Base-by-base conservation (phyloP, 805 yeast species). In the Saccharomycopsis schoenii region DNA sequence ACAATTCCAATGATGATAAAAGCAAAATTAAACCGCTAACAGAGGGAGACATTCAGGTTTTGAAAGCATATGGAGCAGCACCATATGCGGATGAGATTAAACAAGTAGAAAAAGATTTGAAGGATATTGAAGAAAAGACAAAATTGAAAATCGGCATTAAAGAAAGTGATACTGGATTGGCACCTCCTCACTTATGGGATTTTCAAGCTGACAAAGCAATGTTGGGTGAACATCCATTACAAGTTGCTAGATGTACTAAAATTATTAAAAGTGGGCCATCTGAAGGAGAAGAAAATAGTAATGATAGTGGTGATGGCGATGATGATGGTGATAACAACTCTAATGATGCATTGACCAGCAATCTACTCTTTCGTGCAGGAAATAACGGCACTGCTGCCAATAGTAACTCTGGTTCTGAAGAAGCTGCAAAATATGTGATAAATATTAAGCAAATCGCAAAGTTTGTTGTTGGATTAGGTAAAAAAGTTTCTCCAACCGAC, bases 221-320 rank as follows among this genome's bases (percentile, higher is more conserved):
- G 85, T 80, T 86, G 63, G 93, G 87, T 72, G 98, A 94, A 71
- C 97, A 90, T 71, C 97, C 99, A 37, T 78, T 94, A 66, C 99
- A 94, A 74, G 99, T 96, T 55, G 99, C 99, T 17, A 82, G 99
- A 72, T 94, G 99, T 76, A 96, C 99, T 29, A 94, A 96, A 77
- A 94, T 96, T 74, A 93, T 94, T 65, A 88, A 86, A 69, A 77
- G 73, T n/a, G 72, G 67, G 14, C 65, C 63, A n/a, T 70, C 67
- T 17, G 74, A 70, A 66, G 68, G 67, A 42, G 71, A 66, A 29
- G 71, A 67, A 41, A 74, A 69, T 47, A 55, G 61, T 2, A 74
- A 69, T 47, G 56, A 62, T 2, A 57, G 59, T 3, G 62, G 55
- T n/a, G 65, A 65, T 8, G 56, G 61, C 24, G 70, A 65, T 8